A percentile compares a stretch with the other conserved stretches of the same genome.
Conservation (phyloP, 441 rosid genomes). For the Daphne laureola region DNA sequence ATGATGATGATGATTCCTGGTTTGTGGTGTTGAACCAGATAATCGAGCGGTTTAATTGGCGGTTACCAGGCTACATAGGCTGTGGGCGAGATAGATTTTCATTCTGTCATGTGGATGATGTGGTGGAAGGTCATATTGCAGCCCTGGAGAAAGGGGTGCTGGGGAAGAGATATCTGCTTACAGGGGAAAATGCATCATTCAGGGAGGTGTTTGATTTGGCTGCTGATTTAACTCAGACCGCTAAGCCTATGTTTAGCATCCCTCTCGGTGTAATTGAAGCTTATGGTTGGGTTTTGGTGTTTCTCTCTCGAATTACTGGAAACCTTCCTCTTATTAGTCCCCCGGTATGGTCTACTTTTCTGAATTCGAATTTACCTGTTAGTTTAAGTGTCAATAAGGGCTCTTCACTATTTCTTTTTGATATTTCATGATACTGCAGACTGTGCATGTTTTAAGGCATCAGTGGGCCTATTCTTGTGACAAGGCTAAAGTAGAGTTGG, state of each 20-base stretch:
- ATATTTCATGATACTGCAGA: constrained; percentile 26
- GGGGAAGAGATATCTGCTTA: constrained; percentile 78
- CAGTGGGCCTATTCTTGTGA: constrained; percentile 85
- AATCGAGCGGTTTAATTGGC: constrained; percentile 71
- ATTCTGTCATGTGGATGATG: constrained; percentile 78
- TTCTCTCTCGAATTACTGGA: constrained; percentile 60
- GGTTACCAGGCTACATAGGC: constrained; percentile 88
- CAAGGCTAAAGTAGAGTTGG: constrained; percentile 71
- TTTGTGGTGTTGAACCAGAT: constrained; percentile 32
- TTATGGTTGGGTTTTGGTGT: constrained; percentile 68
- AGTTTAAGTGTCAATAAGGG: neutral
- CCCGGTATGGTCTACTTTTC: constrained; percentile 42
- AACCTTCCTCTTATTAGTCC: constrained; percentile 85
- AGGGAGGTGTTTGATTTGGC: constrained; percentile 60
- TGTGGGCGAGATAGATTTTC: constrained; percentile 61
- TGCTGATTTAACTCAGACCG: constrained; percentile 58
- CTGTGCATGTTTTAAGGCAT: constrained; percentile 56
- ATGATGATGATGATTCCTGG: neutral
- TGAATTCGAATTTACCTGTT: neutral
- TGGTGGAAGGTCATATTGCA: constrained; percentile 70
- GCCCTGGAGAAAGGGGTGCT: constrained; percentile 58
- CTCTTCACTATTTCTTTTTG: neutral
- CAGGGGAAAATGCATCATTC: constrained; percentile 84
- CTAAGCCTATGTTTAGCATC: constrained; percentile 50
- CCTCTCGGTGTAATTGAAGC: constrained; percentile 54